Conservation (phyloP, 2,329 filamentous ascomycete genomes). For the Chaetomium olivaceum region DNA sequence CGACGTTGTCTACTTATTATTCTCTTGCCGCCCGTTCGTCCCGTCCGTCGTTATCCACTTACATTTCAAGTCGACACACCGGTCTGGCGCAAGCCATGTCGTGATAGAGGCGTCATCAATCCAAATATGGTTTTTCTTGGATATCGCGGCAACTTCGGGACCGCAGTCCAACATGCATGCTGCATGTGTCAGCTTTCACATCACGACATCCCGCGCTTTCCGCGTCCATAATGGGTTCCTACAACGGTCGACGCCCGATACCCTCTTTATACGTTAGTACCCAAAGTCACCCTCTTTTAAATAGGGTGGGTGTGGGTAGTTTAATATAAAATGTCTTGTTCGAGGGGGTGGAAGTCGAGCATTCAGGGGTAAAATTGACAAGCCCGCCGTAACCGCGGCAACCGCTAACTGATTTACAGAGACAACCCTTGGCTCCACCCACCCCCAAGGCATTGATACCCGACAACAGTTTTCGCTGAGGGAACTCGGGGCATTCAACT, state of each 20-base stretch:
- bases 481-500: not conserved
- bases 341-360: not conserved
- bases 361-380: not conserved
- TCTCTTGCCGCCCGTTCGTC: not conserved
- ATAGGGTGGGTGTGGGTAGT: not conserved
- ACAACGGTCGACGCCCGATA: not conserved
- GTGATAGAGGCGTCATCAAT: not conserved
- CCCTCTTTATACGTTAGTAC: not conserved
- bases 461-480: not conserved
- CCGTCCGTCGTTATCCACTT: not conserved
- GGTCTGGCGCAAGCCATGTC: not conserved
- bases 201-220: not conserved
- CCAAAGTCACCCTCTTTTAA: not conserved
- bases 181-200: not conserved
- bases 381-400: not conserved
- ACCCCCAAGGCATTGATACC: not conserved
- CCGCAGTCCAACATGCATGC: not conserved
- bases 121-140: not conserved
- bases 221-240: not conserved
- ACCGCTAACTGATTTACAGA: not conserved
- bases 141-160: not conserved
- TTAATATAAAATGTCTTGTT: not conserved
- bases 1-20: not conserved
- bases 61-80: not conserved
- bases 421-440: not conserved